Evolutionary conservation across 768 basidiomycete species (phyloP).

Genomic region (Lepiota subincarnata): DNA sequence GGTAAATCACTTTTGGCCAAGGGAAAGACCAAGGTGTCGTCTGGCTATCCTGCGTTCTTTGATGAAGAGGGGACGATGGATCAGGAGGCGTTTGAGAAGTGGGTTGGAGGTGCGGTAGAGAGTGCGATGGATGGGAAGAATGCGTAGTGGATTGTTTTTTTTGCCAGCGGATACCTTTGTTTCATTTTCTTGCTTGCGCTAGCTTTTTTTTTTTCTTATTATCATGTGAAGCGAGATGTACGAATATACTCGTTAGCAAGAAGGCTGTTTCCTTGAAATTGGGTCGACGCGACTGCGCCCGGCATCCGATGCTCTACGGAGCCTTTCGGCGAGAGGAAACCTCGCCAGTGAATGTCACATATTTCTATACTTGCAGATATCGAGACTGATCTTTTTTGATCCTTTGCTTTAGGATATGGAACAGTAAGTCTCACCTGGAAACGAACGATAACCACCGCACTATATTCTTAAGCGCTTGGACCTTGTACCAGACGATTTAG

Average conservation of each 20-base stretch:
- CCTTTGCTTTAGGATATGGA: no score
- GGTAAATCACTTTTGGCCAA: conserved; percentile 83
- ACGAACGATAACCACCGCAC: no score
- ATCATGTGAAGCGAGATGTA: conserved; percentile 1
- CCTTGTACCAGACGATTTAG: no score
- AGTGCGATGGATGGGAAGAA: conserved; percentile 67
- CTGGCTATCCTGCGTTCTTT: conserved; percentile 71
- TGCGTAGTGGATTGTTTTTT: conserved; percentile 22
- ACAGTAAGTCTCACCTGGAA: no score
- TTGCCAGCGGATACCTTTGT: neutral
- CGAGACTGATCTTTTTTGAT: no score
- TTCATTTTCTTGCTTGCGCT: neutral
- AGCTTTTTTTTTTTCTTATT: neutral
- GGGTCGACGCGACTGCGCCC: no score
- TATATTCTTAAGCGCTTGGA: no score
- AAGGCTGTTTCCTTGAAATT: neutral
- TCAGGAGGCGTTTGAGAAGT: conserved; percentile 68
- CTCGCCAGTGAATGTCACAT: no score
- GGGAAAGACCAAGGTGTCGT: conserved; percentile 53
- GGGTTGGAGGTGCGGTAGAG: conserved; percentile 75
- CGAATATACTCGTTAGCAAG: conserved; percentile 4
- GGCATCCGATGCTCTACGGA: no score
- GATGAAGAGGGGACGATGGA: conserved; percentile 78
- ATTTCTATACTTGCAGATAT: no score
- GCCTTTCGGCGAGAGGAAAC: no score